Evolutionary conservation across 106 monocot species (phyloP), one percentile per base, ranked within the genome.

Genomic region (Gastrodia elata): DNA sequence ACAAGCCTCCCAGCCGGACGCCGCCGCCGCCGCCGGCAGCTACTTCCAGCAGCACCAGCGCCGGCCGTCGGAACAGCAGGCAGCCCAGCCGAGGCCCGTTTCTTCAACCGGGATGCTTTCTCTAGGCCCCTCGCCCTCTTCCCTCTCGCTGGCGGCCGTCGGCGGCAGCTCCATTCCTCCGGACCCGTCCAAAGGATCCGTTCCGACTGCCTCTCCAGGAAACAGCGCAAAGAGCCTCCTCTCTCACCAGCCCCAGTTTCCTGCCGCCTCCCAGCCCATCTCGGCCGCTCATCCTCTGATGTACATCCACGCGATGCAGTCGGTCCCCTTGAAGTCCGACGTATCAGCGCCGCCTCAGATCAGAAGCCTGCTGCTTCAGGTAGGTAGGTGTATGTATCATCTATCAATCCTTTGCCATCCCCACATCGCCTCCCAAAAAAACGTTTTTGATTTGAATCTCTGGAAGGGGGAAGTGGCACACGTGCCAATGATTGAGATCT

Each of bases 1-100:
- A 3, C 80, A 74, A 39, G 25, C 68, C 25, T 61, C 73, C 69
- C 69, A 69, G 25, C 41, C 69, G 15, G 69, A 69, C 14, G 69
- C 40, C 24, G 69, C 67, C 6, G 67, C 67, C 0, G 67, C 40
- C 26, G 69, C 40, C 0, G 69, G 40, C 8, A 40, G 69, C 40
- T 69, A 39, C 40, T 69, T 69, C 10, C 69, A 69, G 69, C 69
- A 39, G 13, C 69, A 69, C 69, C 69, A 69, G 8, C 69, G 40
- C 13, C 69, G 69, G 8, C 38, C 22, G 13, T 25, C 69, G 1
- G 39, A 69, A 9, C 40, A 24, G 22, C 69, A 69, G 25, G 2
- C 18, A 8, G n/a, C n/a, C n/a, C 69, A 69, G 40, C 39, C 24
- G 10, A 40, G 25, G 0, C 2, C 26, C 2, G 25, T 40, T 9